Evolutionary conservation across 2,329 filamentous ascomycete species (phyloP).

Genomic region (Penicillium sp.): DNA sequence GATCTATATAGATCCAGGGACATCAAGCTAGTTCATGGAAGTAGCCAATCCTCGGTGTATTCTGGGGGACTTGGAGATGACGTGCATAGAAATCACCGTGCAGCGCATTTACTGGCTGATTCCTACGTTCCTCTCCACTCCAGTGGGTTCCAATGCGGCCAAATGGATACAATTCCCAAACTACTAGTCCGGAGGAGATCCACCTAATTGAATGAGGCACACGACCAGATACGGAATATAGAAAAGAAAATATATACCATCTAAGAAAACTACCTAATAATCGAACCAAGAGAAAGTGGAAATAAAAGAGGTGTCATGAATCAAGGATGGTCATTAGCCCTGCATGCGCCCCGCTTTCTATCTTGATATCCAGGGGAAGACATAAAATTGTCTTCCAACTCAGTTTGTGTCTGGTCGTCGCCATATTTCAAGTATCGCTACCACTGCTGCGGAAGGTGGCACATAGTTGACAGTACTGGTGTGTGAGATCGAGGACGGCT

Average conservation of each 20-base stretch:
- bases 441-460: conserved; percentile 93
- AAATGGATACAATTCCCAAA: background rate
- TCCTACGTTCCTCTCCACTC: background rate
- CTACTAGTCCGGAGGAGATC: background rate
- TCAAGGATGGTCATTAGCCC: conserved; percentile 21
- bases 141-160: background rate
- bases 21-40: background rate
- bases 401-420: background rate
- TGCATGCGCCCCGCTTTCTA: conserved; percentile 14
- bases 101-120: background rate
- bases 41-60: background rate
- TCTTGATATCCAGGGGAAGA: conserved; percentile 12
- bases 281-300: conserved; percentile 1
- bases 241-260: conserved; percentile 8
- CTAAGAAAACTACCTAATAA: conserved; percentile 9
- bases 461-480: conserved; percentile 92
- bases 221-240: background rate
- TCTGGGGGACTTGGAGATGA: background rate
- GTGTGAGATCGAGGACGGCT: conserved; percentile 87
- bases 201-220: background rate
- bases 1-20: background rate
- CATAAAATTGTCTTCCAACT: background rate
- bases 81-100: background rate
- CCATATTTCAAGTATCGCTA: conserved; percentile 68
- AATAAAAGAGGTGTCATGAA: conserved; percentile 16